Base-by-base conservation (phyloP, 1,284 basidiomycete species). In the Vanrija pseudolonga region DNA sequence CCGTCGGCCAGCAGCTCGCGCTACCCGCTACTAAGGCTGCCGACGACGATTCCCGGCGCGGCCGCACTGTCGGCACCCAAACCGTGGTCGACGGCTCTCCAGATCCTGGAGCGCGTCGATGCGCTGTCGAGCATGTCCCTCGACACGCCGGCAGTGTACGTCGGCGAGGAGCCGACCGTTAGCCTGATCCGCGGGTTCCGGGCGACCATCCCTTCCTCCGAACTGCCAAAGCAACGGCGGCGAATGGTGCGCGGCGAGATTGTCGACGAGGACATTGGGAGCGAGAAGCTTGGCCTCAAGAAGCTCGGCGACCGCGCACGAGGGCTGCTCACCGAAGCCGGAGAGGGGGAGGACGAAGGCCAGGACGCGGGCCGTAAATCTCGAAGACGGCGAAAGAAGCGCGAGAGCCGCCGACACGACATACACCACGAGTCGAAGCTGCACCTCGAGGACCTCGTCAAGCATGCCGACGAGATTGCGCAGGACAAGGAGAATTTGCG, bases 401-500 rank as follows among this genome's bases (percentile, higher is more conserved):
- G 66, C 79, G 79, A 50, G 85, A 85, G 65, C 83, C 86, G 67
- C 84, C 85, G 47, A 84, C 85, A 66, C 70, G 88, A 58, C 80
- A 79, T 84, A 71, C 79, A 85, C 15, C 75, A 83, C 12, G 88
- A 87, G 76, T 66, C 59, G 20, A 82, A 82, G 48, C 76, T 94
- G 42, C 87, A 89, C 43, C 84, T 84, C 67, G 88, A 90, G 43
- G 92, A 96, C 74, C 79, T 96, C 59, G 77, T 81, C 24, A 80
- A 86, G 57, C 90, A 95, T 74, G 83, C 85, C 26, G 82, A 86
- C 55, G 91, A 96, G 76, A 95, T 96, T 58, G 72, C 83, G 57
- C 80, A 82, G 63, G 92, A 96, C 79, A 91, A 90, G 78, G 89
- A 93, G 74, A 93, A 95, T 71, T 68, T 95, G 28, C 83, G 88